Base-by-base conservation (phyloP, 2,329 filamentous ascomycete species). In the Fusarium siculi region DNA sequence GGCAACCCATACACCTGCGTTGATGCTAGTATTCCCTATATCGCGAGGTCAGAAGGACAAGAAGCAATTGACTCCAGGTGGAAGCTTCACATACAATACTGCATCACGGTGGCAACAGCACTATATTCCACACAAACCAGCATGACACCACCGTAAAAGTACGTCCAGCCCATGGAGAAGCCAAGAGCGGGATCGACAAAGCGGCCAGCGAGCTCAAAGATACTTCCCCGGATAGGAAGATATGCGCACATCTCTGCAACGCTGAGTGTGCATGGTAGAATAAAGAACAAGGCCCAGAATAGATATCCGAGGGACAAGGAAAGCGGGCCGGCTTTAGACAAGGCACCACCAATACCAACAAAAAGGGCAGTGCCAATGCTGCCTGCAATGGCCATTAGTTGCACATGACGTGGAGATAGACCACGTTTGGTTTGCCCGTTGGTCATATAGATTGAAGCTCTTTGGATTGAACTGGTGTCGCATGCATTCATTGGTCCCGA, bases 61-160 rank as follows among this genome's bases (percentile, higher is more conserved):
- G 19, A 7, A 40, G 21, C 7, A 15, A 21, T 2, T 5, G 1
- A 39, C 0, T 39, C 9, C 4, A 14, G 0, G 7, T 0, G 37
- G 2, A n/a, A n/a, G 0, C 39, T n/a, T 14, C 0, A n/a, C 39
- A n/a, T 40, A 40, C 39, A 40, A 40, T 40, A 40, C 39, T 40
- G 39, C 39, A n/a, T 40, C 21, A 40, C 39, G 1, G 39, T 40
- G 9, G 39, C 39, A 40, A 40, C 39, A 21, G 39, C 39, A 40
- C 39, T 40, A 12, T 40, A 40, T 21, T 40, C 39, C 12, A 40
- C 39, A 14, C 19, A 40, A 21, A 40, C 39, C 12, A 40, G 39
- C 39, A 40, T n/a, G 21, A 40, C 39, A 40, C 39, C 39, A 5
- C 19, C 39, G 39, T 40, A 40, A 2, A 40, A 40, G 12, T 40